phyloP scores from a whole-genome alignment of 2,329 filamentous ascomycete species.

The Hypoxylon sp. region DNA sequence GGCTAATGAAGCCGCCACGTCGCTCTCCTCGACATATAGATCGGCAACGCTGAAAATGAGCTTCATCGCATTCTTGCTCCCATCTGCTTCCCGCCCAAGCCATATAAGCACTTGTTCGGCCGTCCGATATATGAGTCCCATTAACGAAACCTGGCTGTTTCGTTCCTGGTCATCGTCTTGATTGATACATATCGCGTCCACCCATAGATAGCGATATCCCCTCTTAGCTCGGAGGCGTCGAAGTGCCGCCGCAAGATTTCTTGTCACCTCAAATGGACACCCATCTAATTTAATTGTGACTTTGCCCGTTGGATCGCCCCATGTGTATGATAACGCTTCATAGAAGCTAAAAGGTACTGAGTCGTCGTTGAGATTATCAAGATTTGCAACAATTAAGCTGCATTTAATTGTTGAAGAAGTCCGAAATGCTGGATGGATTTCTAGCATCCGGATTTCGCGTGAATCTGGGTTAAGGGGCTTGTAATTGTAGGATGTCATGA shows the following conservation, averaged over 20 bases:
- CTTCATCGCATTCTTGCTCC: conserved; percentile 20
- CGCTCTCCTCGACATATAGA: conserved; percentile 7
- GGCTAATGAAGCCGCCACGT: conserved; percentile 3
- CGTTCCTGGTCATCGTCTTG: conserved; percentile 16
- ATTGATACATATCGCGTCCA: conserved; percentile 18
- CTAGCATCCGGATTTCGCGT: conserved; percentile 18
- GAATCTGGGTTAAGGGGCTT: conserved; percentile 13
- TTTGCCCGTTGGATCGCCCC: conserved; percentile 18
- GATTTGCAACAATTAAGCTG: conserved; percentile 10
- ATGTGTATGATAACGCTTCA: conserved; percentile 24
- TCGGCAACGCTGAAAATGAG: conserved; percentile 11
- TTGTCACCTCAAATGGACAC: conserved; percentile 17
- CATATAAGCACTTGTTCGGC: conserved; percentile 19
- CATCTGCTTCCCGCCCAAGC: conserved; percentile 19
- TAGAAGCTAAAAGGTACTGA: conserved; percentile 15
- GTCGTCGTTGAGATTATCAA: conserved; percentile 8
- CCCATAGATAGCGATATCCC: conserved; percentile 15
- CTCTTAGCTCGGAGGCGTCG: conserved; percentile 9
- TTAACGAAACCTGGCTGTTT: conserved; percentile 17
- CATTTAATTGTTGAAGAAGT: conserved; percentile 18
- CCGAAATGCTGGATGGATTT: conserved; percentile 18
- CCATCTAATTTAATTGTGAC: conserved; percentile 20
- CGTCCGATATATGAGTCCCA: conserved; percentile 12
- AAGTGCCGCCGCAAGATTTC: conserved; percentile 14
- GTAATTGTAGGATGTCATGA: conserved; percentile 6